Base-by-base conservation (phyloP, 106 monocot species). In the Chionographis japonica region DNA sequence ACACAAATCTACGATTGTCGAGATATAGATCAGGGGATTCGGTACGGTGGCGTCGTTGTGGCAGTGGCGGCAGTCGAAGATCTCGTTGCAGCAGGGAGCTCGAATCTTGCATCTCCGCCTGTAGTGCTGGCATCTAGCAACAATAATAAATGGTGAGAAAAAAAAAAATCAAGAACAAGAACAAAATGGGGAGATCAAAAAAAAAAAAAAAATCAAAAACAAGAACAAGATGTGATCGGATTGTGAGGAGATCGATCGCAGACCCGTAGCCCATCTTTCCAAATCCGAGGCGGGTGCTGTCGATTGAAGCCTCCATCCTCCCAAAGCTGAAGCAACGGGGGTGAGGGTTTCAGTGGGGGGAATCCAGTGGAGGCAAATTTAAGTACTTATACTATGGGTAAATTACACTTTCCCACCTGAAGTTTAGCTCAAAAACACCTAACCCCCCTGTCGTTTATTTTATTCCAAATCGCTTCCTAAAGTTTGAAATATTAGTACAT, bases 21-120 rank as follows among this genome's bases (percentile, higher is more conserved):
- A 6, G 10, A 69, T 58, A 37, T 58, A 64, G 13, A n/a, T 19
- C 4, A 13, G 6, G 60, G 49, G 16, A 39, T 11, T 13, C 56
- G 12, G 55, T 67, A 89, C 88, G 6, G 74, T 82, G 19, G 89
- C 79, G 43, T 85, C 89, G 69, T 89, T 77, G 77, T 89, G 89
- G 79, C 89, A 82, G 54, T 89, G 89, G 56, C 89, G 89, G 67
- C 89, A 89, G 56, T 39, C 17, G 66, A 85, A 85, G 54, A 85
- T 52, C 53, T 80, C 82, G 56, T 79, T 68, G 73, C 89, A 89
- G 68, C 89, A 89, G 6, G 89, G 85, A 41, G 88, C 88, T 18
- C 88, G 77, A 65, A 88, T 81, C 66, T 60, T 80, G 77, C 88
- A 88, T 62, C 88, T 67, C 67, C 88, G 80, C 61, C 74, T 70